Conservation (phyloP, 2,329 filamentous ascomycete species). For the Fusarium sambucinum region DNA sequence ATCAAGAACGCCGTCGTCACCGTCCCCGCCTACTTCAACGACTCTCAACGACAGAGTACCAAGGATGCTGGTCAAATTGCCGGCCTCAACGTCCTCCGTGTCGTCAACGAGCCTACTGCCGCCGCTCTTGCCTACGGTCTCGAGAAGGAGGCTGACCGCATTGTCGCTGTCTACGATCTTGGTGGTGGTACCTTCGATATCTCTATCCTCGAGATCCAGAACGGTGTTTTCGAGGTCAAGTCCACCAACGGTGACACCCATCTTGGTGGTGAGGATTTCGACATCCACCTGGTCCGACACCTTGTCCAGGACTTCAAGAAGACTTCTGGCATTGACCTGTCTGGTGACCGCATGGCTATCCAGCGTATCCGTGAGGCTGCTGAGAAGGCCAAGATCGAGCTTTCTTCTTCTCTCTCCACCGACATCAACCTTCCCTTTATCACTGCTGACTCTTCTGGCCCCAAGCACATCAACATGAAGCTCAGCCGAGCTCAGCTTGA, state of each 20-base stretch:
- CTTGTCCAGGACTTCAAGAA: slow-evolving; percentile 97
- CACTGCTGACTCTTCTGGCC: slow-evolving; percentile 92
- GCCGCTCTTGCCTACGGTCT: slow-evolving; percentile 96
- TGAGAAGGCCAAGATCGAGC: slow-evolving; percentile 99
- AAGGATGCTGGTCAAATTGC: slow-evolving; percentile 98
- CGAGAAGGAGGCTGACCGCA: slow-evolving; percentile 90
- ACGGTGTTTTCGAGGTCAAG: slow-evolving; percentile 98
- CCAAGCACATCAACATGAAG: slow-evolving; percentile 98
- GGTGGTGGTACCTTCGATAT: slow-evolving; percentile 99
- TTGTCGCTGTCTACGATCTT: slow-evolving; percentile 97
- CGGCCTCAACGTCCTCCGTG: slow-evolving; percentile 95
- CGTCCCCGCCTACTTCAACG: slow-evolving; percentile 98
- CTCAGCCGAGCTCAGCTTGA: slow-evolving; percentile 93
- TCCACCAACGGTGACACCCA: slow-evolving; percentile 99
- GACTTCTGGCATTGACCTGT: slow-evolving; percentile 90
- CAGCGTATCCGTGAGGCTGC: slow-evolving; percentile 98
- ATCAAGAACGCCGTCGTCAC: slow-evolving; percentile 98
- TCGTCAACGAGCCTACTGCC: slow-evolving; percentile 97
- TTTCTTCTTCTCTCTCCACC: slow-evolving; percentile 93
- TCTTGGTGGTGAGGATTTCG: slow-evolving; percentile 97
- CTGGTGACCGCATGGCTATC: slow-evolving; percentile 95
- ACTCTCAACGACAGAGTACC: slow-evolving; percentile 96
- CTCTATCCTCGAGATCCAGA: slow-evolving; percentile 96
- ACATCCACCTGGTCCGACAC: slow-evolving; percentile 93
- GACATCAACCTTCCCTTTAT: slow-evolving; percentile 99